phyloP scores from a whole-genome alignment of 208 protist genomes.

The Trypanosoma theileri region DNA sequence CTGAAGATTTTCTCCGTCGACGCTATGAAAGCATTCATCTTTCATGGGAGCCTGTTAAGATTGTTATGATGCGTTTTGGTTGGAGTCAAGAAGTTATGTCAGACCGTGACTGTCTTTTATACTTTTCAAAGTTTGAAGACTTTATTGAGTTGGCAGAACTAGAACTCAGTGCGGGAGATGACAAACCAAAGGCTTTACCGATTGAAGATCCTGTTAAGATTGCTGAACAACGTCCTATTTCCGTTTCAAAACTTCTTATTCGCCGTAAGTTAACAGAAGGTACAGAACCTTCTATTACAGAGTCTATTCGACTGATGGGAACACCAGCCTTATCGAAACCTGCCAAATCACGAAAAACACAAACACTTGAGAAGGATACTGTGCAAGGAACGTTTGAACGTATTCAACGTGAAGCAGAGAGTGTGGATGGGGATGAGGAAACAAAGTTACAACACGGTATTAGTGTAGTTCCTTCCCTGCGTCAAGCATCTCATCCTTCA shows the following conservation, averaged over 20 bases:
- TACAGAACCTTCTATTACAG: conserved; percentile 85
- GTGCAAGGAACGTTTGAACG: conserved; percentile 50
- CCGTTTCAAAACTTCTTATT: conserved; percentile 69
- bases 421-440: conserved; percentile 70
- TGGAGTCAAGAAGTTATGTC: conserved; percentile 74
- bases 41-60: conserved; percentile 87
- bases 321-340: conserved; percentile 53
- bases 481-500: conserved; percentile 61
- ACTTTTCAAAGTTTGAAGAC: conserved; percentile 75
- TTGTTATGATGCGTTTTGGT: conserved; percentile 77
- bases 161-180: conserved; percentile 41
- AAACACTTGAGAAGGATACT: conserved; percentile 38
- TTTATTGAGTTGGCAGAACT: conserved; percentile 84
- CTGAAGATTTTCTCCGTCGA: conserved; percentile 86
- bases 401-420: conserved; percentile 51
- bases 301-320: conserved; percentile 87
- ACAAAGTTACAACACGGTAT: conserved; percentile 62
- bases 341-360: conserved; percentile 40
- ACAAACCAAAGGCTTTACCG: conserved; percentile 47
- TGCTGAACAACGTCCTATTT: conserved; percentile 49
- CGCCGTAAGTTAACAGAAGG: conserved; percentile 55
- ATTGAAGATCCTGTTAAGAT: conserved; percentile 61
- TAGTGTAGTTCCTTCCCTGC: conserved; percentile 47
- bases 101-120: conserved; percentile 78
- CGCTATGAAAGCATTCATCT: conserved; percentile 91